These are phyloP conservation scores for Eutrema japonicum DNA, from an alignment of 345 rosid species.

Conservation along the genomic window DNA sequence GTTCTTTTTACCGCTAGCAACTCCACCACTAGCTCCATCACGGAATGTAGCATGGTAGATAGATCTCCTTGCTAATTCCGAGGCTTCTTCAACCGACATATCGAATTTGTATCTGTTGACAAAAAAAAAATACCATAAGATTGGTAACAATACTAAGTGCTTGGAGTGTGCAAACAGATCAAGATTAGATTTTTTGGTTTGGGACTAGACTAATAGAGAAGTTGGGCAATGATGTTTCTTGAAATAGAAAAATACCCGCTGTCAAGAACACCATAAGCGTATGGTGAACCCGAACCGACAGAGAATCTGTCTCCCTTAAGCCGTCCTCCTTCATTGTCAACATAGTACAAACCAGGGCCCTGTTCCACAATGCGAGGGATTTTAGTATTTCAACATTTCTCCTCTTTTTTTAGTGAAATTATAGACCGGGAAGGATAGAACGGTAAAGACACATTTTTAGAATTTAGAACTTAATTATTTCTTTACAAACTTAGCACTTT, in stretches of 20 bases:
- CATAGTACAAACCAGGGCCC: slow-evolving; percentile 98
- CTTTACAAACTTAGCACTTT: too few relatives aligned
- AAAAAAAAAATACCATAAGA: not conserved
- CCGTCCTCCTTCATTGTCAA: slow-evolving; percentile 97
- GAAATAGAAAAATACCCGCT: slow-evolving; percentile 72
- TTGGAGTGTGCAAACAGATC: not conserved
- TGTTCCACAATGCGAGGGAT: slow-evolving; percentile 12
- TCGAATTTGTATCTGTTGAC: slow-evolving; percentile 65
- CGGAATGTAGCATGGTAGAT: slow-evolving; percentile 97
- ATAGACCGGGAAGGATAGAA: not conserved
- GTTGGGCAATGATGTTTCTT: not conserved
- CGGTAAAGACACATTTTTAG: too few relatives aligned
- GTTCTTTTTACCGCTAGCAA: slow-evolving; percentile 75
- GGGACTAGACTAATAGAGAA: not conserved
- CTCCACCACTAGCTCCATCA: slow-evolving; percentile 99
- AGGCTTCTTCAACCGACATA: slow-evolving; percentile 87
- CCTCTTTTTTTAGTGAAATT: not conserved
- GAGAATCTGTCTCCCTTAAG: slow-evolving; percentile 87
- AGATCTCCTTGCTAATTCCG: slow-evolving; percentile 87
- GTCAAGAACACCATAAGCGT: slow-evolving; percentile 93
- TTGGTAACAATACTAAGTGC: not conserved
- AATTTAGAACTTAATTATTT: too few relatives aligned
- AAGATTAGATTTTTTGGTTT: not conserved
- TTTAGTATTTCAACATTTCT: not conserved
- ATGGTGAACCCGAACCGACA: slow-evolving; percentile 98